phyloP scores from a whole-genome alignment of 2,329 filamentous ascomycete genomes.

The Monilinia aucupariae region DNA sequence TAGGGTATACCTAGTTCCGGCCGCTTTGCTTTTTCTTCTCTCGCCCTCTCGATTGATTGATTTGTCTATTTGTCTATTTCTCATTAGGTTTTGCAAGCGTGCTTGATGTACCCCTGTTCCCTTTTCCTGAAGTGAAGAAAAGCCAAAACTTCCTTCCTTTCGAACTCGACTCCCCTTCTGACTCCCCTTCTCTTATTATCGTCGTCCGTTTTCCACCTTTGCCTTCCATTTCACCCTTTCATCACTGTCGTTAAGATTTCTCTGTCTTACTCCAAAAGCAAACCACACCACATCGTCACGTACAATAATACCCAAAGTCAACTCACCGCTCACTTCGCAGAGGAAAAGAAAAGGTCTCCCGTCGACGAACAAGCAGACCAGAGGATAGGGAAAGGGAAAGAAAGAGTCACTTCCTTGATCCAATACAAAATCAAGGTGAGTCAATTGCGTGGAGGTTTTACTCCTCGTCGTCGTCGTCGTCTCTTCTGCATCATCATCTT shows the following conservation, averaged over 20 bases:
- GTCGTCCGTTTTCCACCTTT: not conserved
- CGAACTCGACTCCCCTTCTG: not conserved
- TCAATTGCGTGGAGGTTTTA: not conserved
- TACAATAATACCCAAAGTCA: slow-evolving; percentile 10
- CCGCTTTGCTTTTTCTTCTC: not conserved
- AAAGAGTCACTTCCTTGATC: no score
- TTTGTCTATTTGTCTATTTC: no score
- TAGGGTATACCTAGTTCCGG: not conserved
- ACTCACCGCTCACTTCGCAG: not conserved
- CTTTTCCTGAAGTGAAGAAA: not conserved
- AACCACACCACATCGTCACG: not conserved
- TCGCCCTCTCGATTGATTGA: no score
- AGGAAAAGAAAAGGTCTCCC: not conserved
- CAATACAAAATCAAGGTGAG: no score
- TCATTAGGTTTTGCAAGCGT: no score
- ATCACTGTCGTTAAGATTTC: slow-evolving; percentile 18
- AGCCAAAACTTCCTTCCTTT: slow-evolving; percentile 7
- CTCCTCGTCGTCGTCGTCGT: no score
- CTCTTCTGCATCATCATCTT: not conserved
- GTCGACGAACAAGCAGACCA: no score
- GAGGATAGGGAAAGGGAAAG: not conserved
- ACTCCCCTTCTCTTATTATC: not conserved
- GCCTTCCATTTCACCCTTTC: not conserved
- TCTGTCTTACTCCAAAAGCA: not conserved
- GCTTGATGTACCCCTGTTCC: not conserved